A percentile compares a stretch with the other conserved stretches of the same genome.
phyloP scores from a whole-genome alignment of 768 basidiomycete genomes.

The Mrakia gelida region DNA sequence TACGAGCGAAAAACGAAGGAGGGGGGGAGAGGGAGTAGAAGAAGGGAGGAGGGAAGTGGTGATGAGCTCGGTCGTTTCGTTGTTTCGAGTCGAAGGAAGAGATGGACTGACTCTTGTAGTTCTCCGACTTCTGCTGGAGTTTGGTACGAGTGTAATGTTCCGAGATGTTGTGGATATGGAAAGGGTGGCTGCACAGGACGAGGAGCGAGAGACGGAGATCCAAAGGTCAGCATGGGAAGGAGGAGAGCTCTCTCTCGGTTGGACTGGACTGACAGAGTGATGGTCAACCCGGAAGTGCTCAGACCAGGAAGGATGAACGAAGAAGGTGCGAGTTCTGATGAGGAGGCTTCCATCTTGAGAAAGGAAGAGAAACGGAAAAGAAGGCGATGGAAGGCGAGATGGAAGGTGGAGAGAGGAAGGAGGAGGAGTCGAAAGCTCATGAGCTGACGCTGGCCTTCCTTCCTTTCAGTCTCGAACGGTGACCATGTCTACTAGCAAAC shows the following conservation, averaged over 20 bases:
- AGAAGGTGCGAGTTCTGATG: background rate
- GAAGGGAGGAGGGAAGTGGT: background rate
- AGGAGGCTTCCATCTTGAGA: background rate
- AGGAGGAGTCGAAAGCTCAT: background rate
- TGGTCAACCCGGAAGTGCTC: slow-evolving; percentile 35
- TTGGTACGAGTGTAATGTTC: slow-evolving; percentile 86
- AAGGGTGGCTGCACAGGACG: slow-evolving; percentile 65
- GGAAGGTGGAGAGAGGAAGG: background rate
- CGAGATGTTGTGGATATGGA: slow-evolving; percentile 93
- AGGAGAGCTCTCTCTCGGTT: background rate
- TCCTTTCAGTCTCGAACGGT: background rate
- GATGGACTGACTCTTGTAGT: slow-evolving; percentile 27
- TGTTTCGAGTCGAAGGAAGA: too few relatives aligned
- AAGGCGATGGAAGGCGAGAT: too few relatives aligned
- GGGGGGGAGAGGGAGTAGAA: too few relatives aligned
- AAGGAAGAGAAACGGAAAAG: background rate
- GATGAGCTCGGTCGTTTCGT: background rate
- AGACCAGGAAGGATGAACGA: background rate
- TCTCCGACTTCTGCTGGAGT: slow-evolving; percentile 53
- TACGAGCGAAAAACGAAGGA: background rate
- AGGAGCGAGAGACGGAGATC: background rate
- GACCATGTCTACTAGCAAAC: background rate
- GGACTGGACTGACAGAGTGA: slow-evolving; percentile 36
- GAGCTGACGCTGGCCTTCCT: background rate
- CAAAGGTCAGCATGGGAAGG: too few relatives aligned